Conservation (phyloP, 2,329 filamentous ascomycete genomes). For the Claviceps monticola region DNA sequence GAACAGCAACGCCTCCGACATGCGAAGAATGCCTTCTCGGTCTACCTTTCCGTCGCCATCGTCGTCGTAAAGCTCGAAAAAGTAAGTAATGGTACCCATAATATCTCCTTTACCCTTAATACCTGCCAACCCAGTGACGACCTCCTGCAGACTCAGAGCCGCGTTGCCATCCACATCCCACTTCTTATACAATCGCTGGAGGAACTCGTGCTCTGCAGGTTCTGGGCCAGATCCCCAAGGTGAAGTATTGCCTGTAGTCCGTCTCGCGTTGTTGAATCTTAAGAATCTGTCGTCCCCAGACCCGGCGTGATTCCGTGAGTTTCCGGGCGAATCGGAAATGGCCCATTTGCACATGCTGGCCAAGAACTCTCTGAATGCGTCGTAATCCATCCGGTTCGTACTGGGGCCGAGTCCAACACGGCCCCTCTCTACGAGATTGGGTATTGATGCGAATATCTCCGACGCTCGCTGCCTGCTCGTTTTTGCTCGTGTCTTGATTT, state of each 20-base stretch:
- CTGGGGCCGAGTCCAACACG: constrained; percentile 80
- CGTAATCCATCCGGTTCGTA: constrained; percentile 91
- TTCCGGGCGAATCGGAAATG: constrained; percentile 66
- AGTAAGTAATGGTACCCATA: constrained; percentile 95
- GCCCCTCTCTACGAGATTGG: constrained; percentile 58
- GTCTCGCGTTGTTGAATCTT: constrained; percentile 45
- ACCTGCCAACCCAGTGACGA: constrained; percentile 77
- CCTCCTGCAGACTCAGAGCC: constrained; percentile 76
- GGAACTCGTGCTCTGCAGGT: constrained; percentile 89
- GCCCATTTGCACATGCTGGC: constrained; percentile 88
- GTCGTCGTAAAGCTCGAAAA: constrained; percentile 95
- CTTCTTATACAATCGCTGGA: constrained; percentile 70
- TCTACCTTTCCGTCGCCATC: constrained; percentile 83
- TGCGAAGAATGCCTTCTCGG: constrained; percentile 83
- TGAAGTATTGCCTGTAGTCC: constrained; percentile 27
- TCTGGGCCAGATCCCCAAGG: constrained; percentile 44
- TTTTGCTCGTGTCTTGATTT: constrained; percentile 52
- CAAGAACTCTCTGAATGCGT: constrained; percentile 87
- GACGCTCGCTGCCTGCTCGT: constrained; percentile 32
- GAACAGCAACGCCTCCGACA: constrained; percentile 88
- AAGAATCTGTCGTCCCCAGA: constrained; percentile 41
- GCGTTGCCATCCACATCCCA: constrained; percentile 74
- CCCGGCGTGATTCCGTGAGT: constrained; percentile 33
- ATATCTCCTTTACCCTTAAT: constrained; percentile 93
- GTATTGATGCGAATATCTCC: constrained; percentile 21